Base-by-base conservation (phyloP, 148 eudicot genomes). In the Rhododendron mucronatum region DNA sequence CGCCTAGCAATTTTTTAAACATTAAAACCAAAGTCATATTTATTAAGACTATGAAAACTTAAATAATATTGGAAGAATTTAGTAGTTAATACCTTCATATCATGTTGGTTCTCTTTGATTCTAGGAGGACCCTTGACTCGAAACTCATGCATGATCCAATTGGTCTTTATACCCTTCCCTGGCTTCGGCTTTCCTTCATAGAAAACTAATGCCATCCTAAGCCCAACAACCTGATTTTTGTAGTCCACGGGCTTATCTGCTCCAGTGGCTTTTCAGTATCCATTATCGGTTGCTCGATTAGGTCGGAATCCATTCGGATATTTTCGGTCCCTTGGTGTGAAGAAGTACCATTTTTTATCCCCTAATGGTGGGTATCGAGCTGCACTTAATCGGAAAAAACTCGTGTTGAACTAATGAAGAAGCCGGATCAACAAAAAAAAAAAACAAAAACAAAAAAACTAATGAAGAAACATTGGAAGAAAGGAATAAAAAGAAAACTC, bases 201-300 rank as follows among this genome's bases (percentile, higher is more conserved):
- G 65, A 85, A 91, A 44, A 91, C 91, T 75, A 90, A 57, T 0
- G 87, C 33, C 67, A 82, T 88, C 88, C 67, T 81, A 5, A 1
- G 48, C 13, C 93, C 91, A 8, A 90, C 28, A n/a, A 45, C 10
- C 0, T 61, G 48, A 0, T 57, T 12, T 13, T 6, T 5, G 0
- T 48, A 20, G 1, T 39, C 7, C 37, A 91, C 37, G 7, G 2
- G 3, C 65, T 88, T 88, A 48, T 90, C 91, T 0, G 88, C 85
- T 33, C 89, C 91, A 0, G 91, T 88, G 0, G 93, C 88, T 39
- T 91, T 91, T 91, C 92, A 91, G 44, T 88, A 91, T 2, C 92
- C 93, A 18, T 63, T 55, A 13, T 81, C 90, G 0, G 91, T 88
- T 13, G 57, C 57, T 23, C 93, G 74, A 10, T 80, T 86, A 5